phyloP scores from a whole-genome alignment of 2,329 filamentous ascomycete species.

The Ramularia endophylla region DNA sequence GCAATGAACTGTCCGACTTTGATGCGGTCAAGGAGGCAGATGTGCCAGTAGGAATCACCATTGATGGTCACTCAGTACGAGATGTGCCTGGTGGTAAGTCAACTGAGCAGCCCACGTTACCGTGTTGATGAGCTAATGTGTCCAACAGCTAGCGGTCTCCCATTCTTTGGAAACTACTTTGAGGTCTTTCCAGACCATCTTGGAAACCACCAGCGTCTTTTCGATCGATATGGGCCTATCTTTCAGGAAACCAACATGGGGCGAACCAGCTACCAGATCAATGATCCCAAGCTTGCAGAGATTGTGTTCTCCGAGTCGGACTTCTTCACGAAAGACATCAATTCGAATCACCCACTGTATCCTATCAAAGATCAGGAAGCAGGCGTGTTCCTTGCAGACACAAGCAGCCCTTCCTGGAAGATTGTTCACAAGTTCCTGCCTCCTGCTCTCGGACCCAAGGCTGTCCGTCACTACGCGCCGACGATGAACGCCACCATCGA shows the following conservation, averaged over 20 bases:
- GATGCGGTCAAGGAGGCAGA: conserved; percentile 2
- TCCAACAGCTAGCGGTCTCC: not conserved
- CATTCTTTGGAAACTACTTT: conserved; percentile 22
- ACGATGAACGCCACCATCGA: conserved; percentile 53
- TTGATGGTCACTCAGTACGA: conserved; percentile 47
- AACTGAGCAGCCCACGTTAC: too few relatives aligned
- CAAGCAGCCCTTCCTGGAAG: conserved; percentile 46
- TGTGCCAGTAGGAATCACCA: conserved; percentile 34
- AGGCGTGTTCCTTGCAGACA: conserved; percentile 38
- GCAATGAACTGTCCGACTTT: too few relatives aligned
- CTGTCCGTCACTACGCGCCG: conserved; percentile 55
- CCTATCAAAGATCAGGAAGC: conserved; percentile 30
- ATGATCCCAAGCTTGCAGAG: conserved; percentile 32
- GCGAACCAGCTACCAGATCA: conserved; percentile 30
- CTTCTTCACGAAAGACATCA: conserved; percentile 40
- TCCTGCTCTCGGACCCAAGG: conserved; percentile 53
- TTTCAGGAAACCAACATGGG: conserved; percentile 36
- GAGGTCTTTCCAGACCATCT: conserved; percentile 38
- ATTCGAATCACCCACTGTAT: conserved; percentile 27
- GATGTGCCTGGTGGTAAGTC: conserved; percentile 33
- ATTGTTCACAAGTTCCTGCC: conserved; percentile 57
- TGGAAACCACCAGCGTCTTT: conserved; percentile 38
- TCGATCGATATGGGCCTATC: conserved; percentile 34
- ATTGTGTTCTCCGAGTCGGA: conserved; percentile 31
- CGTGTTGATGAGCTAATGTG: too few relatives aligned